Base-by-base conservation (phyloP, 192 early-diverging fungal species). In the Thamnidium elegans region DNA sequence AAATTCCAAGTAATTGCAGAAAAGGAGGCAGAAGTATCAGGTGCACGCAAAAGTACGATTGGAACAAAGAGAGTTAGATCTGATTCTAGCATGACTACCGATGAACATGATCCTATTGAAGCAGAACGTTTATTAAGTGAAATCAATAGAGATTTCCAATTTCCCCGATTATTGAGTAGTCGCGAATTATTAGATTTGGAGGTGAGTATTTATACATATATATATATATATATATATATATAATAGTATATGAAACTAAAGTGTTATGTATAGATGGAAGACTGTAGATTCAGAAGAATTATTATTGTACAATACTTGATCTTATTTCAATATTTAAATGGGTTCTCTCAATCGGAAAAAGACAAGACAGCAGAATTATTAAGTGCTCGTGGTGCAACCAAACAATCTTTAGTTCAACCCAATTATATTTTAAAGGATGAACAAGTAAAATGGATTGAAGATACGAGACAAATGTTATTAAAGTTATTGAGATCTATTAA, bases 271-370 rank as follows among this genome's bases (percentile, higher is more conserved):
- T 79, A 97, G 87, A 76, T 97, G 17, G 73, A 77, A 11, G 96
- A 98, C 63, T 77, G 87, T 7, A 75, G 84, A 55, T 93, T 96
- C 70, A 87, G 94, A 52, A 87, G 92, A 45, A 91, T 92, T 64
- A 83, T 97, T 7, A 76, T 97, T 30, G 77, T 94, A 19, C 95
- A 97, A 72, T 78, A 90, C 30, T 71, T 93, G n/a, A 92, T 97
- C n/a, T 78, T 93, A 8, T 74, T 93, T 17, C 87, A 92, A 58
- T 93, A 90, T 73, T 79, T 90, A 1, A 68, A 84, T 48, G 71
- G 76, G 21, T 77, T 88, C 58, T 66, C 86, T 50, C 66, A 77
- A 26, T 36, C 69, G 30, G 75, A 78, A 50, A 72, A 78, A 19
- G 62, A 84, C 20, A 64, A 77, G 13, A 72, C 70, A 32, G 78